Evolutionary conservation across 1,139 yeast species (phyloP).

Genomic region (Yamadazyma siamensis): DNA sequence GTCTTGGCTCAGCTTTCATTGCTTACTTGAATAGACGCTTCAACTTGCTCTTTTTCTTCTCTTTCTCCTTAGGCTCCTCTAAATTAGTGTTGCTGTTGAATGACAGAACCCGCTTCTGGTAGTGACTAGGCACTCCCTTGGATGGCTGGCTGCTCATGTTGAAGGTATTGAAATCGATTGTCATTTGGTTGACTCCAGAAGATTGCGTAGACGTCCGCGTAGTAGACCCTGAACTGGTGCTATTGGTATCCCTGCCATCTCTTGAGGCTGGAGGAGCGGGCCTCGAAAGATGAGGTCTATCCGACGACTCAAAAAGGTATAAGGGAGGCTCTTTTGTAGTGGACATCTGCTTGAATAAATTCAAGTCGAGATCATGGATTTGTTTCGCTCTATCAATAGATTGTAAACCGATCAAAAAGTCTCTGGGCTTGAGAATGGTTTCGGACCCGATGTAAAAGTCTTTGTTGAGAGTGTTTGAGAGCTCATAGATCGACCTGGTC

Average conservation of each 20-base stretch:
- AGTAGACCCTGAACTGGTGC: constrained; percentile 1
- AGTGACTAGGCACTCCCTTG: constrained; percentile 22
- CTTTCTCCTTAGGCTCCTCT: constrained; percentile 15
- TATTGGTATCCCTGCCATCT: too few relatives aligned
- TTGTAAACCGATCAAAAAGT: constrained; percentile 46
- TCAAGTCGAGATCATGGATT: constrained; percentile 31
- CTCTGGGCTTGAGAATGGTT: constrained; percentile 65
- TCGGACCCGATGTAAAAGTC: constrained; percentile 87
- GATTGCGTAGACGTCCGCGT: constrained; percentile 1
- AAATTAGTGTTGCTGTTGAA: constrained; percentile 9
- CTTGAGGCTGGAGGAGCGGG: constrained; percentile 3
- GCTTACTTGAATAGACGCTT: constrained; percentile 34
- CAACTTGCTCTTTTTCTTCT: constrained; percentile 34
- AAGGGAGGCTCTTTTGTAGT: constrained; percentile 31
- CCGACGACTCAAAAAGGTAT: constrained; percentile 28
- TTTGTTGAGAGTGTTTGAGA: constrained; percentile 57
- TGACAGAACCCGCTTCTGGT: constrained; percentile 25
- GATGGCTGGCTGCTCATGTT: constrained; percentile 12
- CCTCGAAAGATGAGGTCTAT: constrained; percentile 12
- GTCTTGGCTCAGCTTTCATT: too few relatives aligned
- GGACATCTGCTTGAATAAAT: constrained; percentile 23
- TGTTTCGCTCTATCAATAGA: constrained; percentile 35
- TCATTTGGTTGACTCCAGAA: constrained; percentile 13
- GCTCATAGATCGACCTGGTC: constrained; percentile 70
- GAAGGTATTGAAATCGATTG: constrained; percentile 15